Conservation (phyloP, 768 basidiomycete species). For the Cytidiella melzeri region DNA sequence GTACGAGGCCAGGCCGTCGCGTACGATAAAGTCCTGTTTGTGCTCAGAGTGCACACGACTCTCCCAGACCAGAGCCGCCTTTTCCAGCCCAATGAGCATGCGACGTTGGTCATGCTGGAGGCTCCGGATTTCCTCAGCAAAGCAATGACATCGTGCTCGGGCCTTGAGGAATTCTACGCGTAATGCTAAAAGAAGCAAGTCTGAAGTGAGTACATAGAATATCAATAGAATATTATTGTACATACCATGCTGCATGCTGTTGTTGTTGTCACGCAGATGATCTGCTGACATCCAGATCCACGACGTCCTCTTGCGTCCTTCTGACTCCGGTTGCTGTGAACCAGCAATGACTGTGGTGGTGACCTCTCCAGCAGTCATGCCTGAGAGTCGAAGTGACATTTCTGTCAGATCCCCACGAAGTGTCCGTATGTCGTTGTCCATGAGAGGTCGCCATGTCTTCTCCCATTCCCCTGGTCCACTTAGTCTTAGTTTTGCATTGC, state of each 20-base stretch:
- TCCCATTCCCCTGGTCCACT: conserved; percentile 1
- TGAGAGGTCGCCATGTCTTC: not conserved
- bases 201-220: too few relatives aligned
- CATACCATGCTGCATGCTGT: not conserved
- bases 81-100: not conserved
- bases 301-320: conserved; percentile 9
- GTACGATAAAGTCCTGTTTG: not conserved
- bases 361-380: not conserved
- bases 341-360: not conserved
- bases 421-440: conserved; percentile 4
- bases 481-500: not conserved
- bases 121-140: not conserved
- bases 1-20: conserved; percentile 1
- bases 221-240: not conserved
- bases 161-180: not conserved
- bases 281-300: conserved; percentile 13
- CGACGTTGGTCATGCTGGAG: not conserved
- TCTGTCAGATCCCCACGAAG: not conserved
- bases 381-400: not conserved
- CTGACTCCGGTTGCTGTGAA: not conserved
- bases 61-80: not conserved
- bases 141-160: not conserved
- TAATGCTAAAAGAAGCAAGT: too few relatives aligned
- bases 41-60: not conserved
- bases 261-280: not conserved